These are phyloP conservation scores for Pigoraptor vietnamica DNA, from an alignment of 78 protist species.

Conservation along the genomic window DNA sequence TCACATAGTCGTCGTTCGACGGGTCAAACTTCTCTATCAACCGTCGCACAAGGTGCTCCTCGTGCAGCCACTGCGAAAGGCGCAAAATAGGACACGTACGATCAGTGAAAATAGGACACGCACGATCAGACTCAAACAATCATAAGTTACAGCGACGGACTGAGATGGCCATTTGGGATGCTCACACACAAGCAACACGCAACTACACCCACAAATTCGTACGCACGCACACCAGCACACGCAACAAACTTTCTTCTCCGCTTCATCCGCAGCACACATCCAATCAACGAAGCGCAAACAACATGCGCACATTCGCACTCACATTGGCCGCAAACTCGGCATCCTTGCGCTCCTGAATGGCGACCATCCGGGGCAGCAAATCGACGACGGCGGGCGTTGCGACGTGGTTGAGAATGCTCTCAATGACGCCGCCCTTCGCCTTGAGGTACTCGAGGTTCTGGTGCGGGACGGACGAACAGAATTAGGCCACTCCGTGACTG, in stretches of 20 bases:
- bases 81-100: no score
- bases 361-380: slow-evolving; percentile 41
- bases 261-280: no score
- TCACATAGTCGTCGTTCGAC: background rate
- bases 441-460: slow-evolving; percentile 53
- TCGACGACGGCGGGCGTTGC: slow-evolving; percentile 58
- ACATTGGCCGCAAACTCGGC: slow-evolving; percentile 38
- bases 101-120: no score
- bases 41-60: background rate
- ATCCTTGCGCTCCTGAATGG: slow-evolving; percentile 49
- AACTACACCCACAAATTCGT: no score
- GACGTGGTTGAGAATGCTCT: slow-evolving; percentile 44
- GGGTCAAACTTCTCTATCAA: background rate
- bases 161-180: no score
- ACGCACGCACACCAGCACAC: no score
- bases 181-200: no score
- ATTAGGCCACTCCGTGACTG: background rate
- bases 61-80: background rate
- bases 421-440: slow-evolving; percentile 39
- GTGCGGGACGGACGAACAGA: background rate
- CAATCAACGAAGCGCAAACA: no score
- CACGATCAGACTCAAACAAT: no score
- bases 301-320: no score
- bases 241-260: no score
- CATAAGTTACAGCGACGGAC: no score